phyloP scores from a whole-genome alignment of 768 basidiomycete genomes.

The Xanthoconium stramineum region DNA sequence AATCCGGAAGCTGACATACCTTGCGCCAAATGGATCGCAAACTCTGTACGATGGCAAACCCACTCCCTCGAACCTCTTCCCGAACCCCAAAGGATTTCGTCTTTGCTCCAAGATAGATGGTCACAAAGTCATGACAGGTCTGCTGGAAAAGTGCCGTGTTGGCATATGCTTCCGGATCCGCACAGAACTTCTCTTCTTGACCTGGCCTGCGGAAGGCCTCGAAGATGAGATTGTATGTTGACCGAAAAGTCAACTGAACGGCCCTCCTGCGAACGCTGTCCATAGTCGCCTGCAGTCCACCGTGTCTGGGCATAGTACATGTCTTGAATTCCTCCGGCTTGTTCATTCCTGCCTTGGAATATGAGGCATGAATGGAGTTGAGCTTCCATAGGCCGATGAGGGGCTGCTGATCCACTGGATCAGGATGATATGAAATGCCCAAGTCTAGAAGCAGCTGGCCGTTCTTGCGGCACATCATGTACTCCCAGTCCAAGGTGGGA shows the following conservation, averaged over 20 bases:
- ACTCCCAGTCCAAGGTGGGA: conserved; percentile 11
- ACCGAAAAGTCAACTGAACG: not conserved
- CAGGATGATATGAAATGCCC: conserved; percentile 7
- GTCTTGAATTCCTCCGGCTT: conserved; percentile 5
- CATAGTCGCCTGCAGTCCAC: conserved; percentile 1
- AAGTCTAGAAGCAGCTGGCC: conserved; percentile 8
- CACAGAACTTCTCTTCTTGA: conserved; percentile 7
- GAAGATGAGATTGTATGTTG: conserved; percentile 1
- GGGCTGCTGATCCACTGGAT: not conserved
- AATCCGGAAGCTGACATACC: not conserved
- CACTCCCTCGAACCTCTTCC: conserved; percentile 6
- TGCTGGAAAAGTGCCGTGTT: not conserved
- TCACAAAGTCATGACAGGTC: not conserved
- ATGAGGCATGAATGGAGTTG: conserved; percentile 5
- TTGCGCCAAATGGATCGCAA: not conserved
- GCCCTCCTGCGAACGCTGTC: not conserved
- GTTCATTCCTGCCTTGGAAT: conserved; percentile 9
- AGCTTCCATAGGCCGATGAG: conserved; percentile 7
- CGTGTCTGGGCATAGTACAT: conserved; percentile 7
- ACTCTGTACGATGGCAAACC: not conserved
- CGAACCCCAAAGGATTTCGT: not conserved
- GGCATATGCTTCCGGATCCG: not conserved
- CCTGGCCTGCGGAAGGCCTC: not conserved
- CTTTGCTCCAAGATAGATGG: not conserved
- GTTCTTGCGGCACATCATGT: conserved; percentile 3